Percentiles rank a stretch among this genome's conserved stretches.
Conservation (phyloP, 2,329 filamentous ascomycete species). For the Colletotrichum destructivum region DNA sequence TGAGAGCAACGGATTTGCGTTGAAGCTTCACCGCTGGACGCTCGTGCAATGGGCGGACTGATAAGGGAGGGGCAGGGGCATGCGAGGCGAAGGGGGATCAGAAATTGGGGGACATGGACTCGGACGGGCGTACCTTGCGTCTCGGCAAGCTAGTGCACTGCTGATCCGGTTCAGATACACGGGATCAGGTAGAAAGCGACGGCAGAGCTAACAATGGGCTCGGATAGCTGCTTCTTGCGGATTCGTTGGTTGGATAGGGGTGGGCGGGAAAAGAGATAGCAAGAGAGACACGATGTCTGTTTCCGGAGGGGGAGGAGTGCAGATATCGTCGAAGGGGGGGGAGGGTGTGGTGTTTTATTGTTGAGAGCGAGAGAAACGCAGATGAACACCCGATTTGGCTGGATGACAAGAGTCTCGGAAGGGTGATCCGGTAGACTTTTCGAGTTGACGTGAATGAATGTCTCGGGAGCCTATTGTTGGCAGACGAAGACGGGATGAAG, state of each 20-base stretch:
- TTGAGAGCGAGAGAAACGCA: background rate
- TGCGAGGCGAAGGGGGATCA: slow-evolving; percentile 4
- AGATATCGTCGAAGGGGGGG: slow-evolving; percentile 26
- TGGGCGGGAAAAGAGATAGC: slow-evolving; percentile 8
- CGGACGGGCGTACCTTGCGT: slow-evolving; percentile 42
- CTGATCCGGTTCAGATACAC: slow-evolving; percentile 42
- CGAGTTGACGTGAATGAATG: slow-evolving; percentile 14
- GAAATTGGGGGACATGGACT: slow-evolving; percentile 25
- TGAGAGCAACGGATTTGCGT: slow-evolving; percentile 34
- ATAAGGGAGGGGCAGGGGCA: slow-evolving; percentile 40
- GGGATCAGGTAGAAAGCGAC: slow-evolving; percentile 37
- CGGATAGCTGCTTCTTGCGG: slow-evolving; percentile 36
- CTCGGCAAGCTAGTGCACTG: slow-evolving; percentile 38
- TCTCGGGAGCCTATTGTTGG: slow-evolving; percentile 32
- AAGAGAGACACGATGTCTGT: slow-evolving; percentile 29
- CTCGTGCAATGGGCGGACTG: slow-evolving; percentile 39
- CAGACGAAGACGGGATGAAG: slow-evolving; percentile 36
- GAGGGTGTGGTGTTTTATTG: slow-evolving; percentile 25
- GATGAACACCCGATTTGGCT: slow-evolving; percentile 11
- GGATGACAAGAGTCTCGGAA: slow-evolving; percentile 39
- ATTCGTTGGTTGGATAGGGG: slow-evolving; percentile 20
- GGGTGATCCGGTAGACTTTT: slow-evolving; percentile 30
- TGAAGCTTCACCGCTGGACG: slow-evolving; percentile 42
- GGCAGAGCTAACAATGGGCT: slow-evolving; percentile 39
- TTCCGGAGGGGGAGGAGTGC: slow-evolving; percentile 39